These are phyloP conservation scores for Aphanomyces invadans DNA, from an alignment of 352 stramenopile species.

Conservation along the genomic window DNA sequence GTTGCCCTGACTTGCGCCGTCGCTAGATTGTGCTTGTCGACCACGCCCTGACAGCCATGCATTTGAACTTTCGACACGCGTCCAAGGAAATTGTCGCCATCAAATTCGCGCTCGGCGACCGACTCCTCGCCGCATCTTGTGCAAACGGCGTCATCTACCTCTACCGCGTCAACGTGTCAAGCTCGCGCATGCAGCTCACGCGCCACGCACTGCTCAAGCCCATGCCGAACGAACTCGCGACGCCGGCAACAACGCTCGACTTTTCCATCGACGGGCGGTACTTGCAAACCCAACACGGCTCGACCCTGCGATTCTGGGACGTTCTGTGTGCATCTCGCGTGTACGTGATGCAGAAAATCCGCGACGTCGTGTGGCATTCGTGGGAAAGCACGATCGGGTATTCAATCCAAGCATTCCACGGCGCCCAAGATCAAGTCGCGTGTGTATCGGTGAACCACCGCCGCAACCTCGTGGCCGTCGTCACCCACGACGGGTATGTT, in stretches of 20 bases:
- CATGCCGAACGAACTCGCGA: slow-evolving; percentile 26
- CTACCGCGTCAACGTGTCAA: slow-evolving; percentile 41
- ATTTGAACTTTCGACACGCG: slow-evolving; percentile 16
- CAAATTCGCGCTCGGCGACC: slow-evolving; percentile 10
- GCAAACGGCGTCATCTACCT: slow-evolving; percentile 65
- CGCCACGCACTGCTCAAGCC: slow-evolving; percentile 54
- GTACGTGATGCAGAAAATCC: slow-evolving; percentile 34
- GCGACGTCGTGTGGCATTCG: slow-evolving; percentile 47
- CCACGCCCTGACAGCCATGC: slow-evolving; percentile 29
- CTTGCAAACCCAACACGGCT: slow-evolving; percentile 47
- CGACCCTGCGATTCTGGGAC: slow-evolving; percentile 45
- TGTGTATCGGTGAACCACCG: slow-evolving; percentile 19
- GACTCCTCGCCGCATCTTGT: slow-evolving; percentile 42
- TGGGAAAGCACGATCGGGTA: slow-evolving; percentile 41
- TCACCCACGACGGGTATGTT: slow-evolving; percentile 26
- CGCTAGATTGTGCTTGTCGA: slow-evolving; percentile 39
- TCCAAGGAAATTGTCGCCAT: slow-evolving; percentile 5
- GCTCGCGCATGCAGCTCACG: slow-evolving; percentile 29
- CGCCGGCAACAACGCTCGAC: slow-evolving; percentile 40
- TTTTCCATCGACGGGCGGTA: slow-evolving; percentile 57
- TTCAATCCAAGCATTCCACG: slow-evolving; percentile 31
- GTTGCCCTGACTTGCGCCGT: slow-evolving; percentile 27
- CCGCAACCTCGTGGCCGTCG: slow-evolving; percentile 21
- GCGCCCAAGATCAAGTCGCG: not conserved
- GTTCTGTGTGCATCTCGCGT: slow-evolving; percentile 47